Evolutionary conservation across 2,329 filamentous ascomycete species (phyloP), one percentile per base, ranked within the genome.

Genomic region (Ceratocystiopsis sp.): DNA sequence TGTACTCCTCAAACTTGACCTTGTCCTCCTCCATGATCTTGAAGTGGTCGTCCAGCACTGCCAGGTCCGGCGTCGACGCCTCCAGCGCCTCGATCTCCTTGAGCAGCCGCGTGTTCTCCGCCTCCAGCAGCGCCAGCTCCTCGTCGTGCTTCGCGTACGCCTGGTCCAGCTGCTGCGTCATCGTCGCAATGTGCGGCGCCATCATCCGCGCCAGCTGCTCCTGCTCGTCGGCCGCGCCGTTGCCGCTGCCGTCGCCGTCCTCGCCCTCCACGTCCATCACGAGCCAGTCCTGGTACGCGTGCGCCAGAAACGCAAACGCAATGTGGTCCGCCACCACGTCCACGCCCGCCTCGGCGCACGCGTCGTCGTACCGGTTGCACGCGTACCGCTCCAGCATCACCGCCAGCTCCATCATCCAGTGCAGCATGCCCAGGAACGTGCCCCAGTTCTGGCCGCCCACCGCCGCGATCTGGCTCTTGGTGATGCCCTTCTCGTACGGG

Each of bases 381-480:
- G 75, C 67, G 56, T 87, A 96, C 18, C 82, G 74, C 48, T 96
- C 87, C 55, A 96, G 75, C 80, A 96, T 93, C 52, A 89, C 80
- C 5, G 85, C 84, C 42, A 98, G 67, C 60, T 96, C 87, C 89
- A 98, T 94, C 78, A 98, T 89, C 91, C 91, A 98, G 63, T 98
- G 87, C 41, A 98, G 68, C 58, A 98, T 67, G 0, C 87, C 91
- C 13, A 98, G 67, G 55, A 98, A 96, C 0, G 85, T 91, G 48
- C 82, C 82, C 91, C 91, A 98, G 57, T 96, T 96, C 61, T 94
- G 86, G 3, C 87, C 89, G 50, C 91, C 91, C 0, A 96, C 91
- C 2, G 93, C 91, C 0, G 85, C 78, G 45, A 98, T 85, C 56
- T 94, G 86, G 42, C 85, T 94, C 61, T 96, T 98, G 43, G 86